Evolutionary conservation across 768 basidiomycete genomes (phyloP).

Genomic region (Psilocybe subaeruginosa): DNA sequence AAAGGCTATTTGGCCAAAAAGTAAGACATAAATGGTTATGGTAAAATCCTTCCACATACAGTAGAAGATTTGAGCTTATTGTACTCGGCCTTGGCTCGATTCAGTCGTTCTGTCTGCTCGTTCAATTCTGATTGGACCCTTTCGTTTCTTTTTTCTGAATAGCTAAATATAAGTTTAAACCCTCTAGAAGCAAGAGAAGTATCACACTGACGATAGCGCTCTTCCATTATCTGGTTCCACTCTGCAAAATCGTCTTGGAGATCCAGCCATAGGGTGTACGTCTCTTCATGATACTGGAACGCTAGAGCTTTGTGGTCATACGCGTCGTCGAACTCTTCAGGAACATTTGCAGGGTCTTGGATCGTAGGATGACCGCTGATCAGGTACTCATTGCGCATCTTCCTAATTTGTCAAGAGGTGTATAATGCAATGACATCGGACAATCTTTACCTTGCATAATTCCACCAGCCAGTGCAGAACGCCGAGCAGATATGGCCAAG

Average conservation of each 20-base stretch:
- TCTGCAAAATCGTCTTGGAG: conserved; percentile 70
- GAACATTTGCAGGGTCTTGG: conserved; percentile 60
- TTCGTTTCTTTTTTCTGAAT: conserved; percentile 71
- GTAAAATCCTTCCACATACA: conserved; percentile 34
- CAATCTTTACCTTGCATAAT: conserved; percentile 67
- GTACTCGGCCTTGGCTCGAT: conserved; percentile 52
- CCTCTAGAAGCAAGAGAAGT: not conserved
- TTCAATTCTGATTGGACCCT: conserved; percentile 67
- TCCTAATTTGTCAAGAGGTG: conserved; percentile 17
- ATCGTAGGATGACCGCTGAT: conserved; percentile 69
- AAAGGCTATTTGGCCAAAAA: conserved; percentile 50
- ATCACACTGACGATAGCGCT: conserved; percentile 66
- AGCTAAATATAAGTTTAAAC: conserved; percentile 7
- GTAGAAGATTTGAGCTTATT: conserved; percentile 64
- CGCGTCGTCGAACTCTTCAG: conserved; percentile 76
- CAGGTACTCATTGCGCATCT: conserved; percentile 49
- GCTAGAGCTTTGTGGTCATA: conserved; percentile 77
- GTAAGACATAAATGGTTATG: conserved; percentile 1
- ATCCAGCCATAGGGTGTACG: conserved; percentile 71
- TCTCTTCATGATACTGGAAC: conserved; percentile 71
- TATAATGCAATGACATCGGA: conserved; percentile 23
- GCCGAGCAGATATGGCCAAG: conserved; percentile 90
- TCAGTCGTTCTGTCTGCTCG: conserved; percentile 49
- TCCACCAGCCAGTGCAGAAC: conserved; percentile 93
- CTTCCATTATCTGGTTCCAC: conserved; percentile 70